Conservation (phyloP, 2,329 filamentous ascomycete species). For the Pyricularia pennisetigena region DNA sequence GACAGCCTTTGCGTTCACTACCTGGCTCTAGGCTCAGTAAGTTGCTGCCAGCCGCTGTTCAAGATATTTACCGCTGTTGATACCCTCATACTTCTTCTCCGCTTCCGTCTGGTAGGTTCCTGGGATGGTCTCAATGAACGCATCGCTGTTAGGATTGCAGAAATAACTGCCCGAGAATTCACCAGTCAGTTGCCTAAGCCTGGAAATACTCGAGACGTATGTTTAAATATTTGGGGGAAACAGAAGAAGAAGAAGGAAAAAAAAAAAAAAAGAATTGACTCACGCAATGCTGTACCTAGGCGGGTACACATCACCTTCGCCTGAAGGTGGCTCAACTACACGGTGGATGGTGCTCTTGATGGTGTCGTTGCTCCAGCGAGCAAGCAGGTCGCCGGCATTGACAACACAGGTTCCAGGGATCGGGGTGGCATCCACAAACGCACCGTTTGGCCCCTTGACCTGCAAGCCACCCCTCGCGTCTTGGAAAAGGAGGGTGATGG, state of each 20-base stretch:
- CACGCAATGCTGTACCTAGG: slow-evolving; percentile 78
- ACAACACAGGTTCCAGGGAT: slow-evolving; percentile 76
- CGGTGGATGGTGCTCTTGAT: slow-evolving; percentile 88
- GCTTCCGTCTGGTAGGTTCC: slow-evolving; percentile 56
- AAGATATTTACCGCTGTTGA: slow-evolving; percentile 75
- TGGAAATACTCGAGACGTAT: not conserved
- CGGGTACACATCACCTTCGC: slow-evolving; percentile 49
- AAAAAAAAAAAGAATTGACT: slow-evolving; percentile 19
- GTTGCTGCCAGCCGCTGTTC: slow-evolving; percentile 70
- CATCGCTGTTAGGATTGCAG: slow-evolving; percentile 75
- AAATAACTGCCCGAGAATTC: slow-evolving; percentile 51
- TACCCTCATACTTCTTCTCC: slow-evolving; percentile 69
- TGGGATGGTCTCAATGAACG: slow-evolving; percentile 69
- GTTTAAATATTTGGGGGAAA: not conserved
- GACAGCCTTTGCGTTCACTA: not conserved
- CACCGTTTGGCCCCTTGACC: slow-evolving; percentile 60
- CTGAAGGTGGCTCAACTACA: slow-evolving; percentile 71
- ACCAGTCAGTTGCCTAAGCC: not conserved
- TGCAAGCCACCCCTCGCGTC: slow-evolving; percentile 46
- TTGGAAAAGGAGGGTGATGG: slow-evolving; percentile 53
- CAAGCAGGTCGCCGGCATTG: slow-evolving; percentile 80
- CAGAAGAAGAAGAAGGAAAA: no score
- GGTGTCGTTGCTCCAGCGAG: slow-evolving; percentile 82
- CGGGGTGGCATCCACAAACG: slow-evolving; percentile 74
- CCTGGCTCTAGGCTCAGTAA: slow-evolving; percentile 32